A percentile compares a stretch with the other conserved stretches of the same genome.
These are phyloP conservation scores for Lagenaria siceraria DNA, from an alignment of 306 rosid species.

Conservation along the genomic window DNA sequence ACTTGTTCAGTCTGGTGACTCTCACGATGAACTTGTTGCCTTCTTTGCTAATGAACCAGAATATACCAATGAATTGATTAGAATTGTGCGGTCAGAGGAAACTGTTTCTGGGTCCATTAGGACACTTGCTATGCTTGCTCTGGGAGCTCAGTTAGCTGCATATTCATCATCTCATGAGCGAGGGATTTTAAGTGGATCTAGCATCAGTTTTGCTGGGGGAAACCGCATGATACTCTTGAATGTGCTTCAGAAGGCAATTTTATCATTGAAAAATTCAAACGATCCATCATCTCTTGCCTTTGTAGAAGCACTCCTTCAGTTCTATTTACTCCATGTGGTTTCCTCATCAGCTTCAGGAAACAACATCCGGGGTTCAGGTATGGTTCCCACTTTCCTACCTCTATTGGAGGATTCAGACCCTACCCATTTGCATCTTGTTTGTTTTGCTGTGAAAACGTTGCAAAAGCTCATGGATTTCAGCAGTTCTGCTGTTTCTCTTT, in stretches of 20 bases:
- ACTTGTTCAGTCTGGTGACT: constrained; percentile 86
- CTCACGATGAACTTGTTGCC: constrained; percentile 82
- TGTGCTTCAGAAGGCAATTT: constrained; percentile 86
- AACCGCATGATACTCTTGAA: constrained; percentile 87
- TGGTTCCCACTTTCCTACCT: constrained; percentile 98
- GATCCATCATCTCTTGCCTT: constrained; percentile 88
- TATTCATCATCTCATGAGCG: constrained; percentile 92
- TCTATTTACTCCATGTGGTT: constrained; percentile 89
- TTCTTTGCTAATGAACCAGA: constrained; percentile 95
- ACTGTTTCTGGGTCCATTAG: constrained; percentile 72
- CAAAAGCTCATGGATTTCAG: constrained; percentile 98
- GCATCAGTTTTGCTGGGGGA: constrained; percentile 85
- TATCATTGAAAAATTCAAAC: constrained; percentile 60
- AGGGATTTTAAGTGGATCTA: constrained; percentile 84
- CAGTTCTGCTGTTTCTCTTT: constrained; percentile 84
- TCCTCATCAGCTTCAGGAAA: constrained; percentile 90
- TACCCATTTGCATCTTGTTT: constrained; percentile 76
- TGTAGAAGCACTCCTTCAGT: constrained; percentile 96
- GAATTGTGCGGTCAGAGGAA: constrained; percentile 85
- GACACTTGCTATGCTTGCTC: constrained; percentile 93
- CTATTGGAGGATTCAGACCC: constrained; percentile 90
- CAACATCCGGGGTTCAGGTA: constrained; percentile 85
- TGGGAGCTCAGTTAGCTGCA: constrained; percentile 97
- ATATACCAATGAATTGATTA: constrained; percentile 81
- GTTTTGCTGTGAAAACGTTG: constrained; percentile 90